Conservation (phyloP, 495 filamentous ascomycete genomes). For the Penicillium arizonense region DNA sequence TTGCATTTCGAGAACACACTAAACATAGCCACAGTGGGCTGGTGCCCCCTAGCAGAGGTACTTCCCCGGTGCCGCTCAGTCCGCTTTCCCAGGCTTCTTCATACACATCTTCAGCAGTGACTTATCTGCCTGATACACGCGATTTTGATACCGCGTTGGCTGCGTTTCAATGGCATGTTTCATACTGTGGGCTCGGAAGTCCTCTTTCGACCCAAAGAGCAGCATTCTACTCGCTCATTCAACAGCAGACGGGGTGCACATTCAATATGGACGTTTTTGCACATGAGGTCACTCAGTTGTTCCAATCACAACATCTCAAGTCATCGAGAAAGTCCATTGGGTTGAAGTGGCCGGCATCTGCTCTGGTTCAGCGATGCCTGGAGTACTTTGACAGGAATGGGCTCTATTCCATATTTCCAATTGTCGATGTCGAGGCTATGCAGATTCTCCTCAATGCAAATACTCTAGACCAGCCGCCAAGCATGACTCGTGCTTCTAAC, state of each 20-base stretch:
- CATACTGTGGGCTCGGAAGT: slow-evolving; percentile 22
- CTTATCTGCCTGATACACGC: slow-evolving; percentile 13
- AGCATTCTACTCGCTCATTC: slow-evolving; percentile 17
- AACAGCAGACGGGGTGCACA: slow-evolving; percentile 13
- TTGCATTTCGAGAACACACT: slow-evolving; percentile 6
- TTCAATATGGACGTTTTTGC: slow-evolving; percentile 26
- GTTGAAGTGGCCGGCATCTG: slow-evolving; percentile 17
- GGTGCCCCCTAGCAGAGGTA: background rate
- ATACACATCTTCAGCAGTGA: background rate
- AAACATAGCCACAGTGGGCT: background rate
- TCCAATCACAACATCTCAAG: slow-evolving; percentile 2
- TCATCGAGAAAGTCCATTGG: background rate
- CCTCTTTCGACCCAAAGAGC: slow-evolving; percentile 15
- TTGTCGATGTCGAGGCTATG: slow-evolving; percentile 18
- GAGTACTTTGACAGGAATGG: slow-evolving; percentile 19
- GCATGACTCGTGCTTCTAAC: slow-evolving; percentile 9
- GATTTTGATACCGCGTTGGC: slow-evolving; percentile 21
- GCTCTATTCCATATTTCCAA: slow-evolving; percentile 27
- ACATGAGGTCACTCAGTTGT: slow-evolving; percentile 10
- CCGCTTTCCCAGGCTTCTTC: background rate
- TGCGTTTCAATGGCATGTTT: slow-evolving; percentile 21
- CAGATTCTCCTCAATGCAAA: slow-evolving; percentile 15
- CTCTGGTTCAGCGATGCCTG: slow-evolving; percentile 19
- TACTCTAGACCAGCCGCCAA: slow-evolving; percentile 11
- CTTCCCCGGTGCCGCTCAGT: slow-evolving; percentile 1